Base-by-base conservation (phyloP, 2,329 filamentous ascomycete genomes). In the Phialocephala sp. region DNA sequence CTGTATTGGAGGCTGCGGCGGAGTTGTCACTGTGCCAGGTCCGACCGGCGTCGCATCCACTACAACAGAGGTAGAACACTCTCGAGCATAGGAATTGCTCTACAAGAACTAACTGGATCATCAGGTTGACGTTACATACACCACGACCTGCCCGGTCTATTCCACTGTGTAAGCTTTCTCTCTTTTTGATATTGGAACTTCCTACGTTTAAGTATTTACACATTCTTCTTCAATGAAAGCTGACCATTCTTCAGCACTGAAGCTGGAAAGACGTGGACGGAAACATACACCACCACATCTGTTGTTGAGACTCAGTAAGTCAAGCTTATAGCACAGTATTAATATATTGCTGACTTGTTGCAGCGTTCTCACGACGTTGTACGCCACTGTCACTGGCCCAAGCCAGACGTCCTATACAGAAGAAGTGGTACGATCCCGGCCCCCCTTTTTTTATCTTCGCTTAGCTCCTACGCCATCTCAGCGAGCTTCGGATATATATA, bases 281-380 rank as follows among this genome's bases (percentile, higher is more conserved):
- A 76, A 4, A 80, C 78, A 6, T 83, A 80, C 68, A 80, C 78
- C 15, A 81, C 82, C 1, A 81, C 80, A 57, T 81, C 78, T 36
- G 59, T 59, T 60, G 75, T 78, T 32, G 57, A 67, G 61, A 75
- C 65, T 22, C 41, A 43, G 14, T n/a, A 41, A 41, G 37, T 41
- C 27, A 32, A 32, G 27, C 27, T 32, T 6, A 32, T 32, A 32
- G 27, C 27, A 32, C 3, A 32, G 27, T 6, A 32, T 32, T 32
- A 32, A 32, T 3, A 32, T 6, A 32, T 32, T 32, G 27, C 27
- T 32, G 27, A 41, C 9, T 41, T 22, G n/a, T 20, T 24, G 35
- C 27, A 32, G 27, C 27, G 27, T 32, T 6, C 27, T 32, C 27
- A 69, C 67, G 8, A 69, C 65, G 6, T 47, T 63, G 24, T 57